Base-by-base conservation (phyloP, 1,284 basidiomycete species). In the Tranzscheliella williamsii region DNA sequence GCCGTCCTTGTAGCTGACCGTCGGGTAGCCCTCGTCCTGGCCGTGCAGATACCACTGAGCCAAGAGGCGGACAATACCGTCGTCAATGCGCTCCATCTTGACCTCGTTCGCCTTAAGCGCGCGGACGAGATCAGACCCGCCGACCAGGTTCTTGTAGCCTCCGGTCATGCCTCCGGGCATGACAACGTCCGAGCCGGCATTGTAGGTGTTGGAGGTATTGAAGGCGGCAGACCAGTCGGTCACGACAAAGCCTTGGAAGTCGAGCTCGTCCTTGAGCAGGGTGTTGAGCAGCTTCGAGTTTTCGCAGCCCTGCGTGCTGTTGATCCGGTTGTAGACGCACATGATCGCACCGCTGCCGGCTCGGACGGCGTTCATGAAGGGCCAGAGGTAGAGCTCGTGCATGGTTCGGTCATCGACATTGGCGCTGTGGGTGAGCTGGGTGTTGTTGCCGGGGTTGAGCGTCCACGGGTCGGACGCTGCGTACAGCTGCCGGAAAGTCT, bases 381-480 rank as follows among this genome's bases (percentile, higher is more conserved):
- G 60, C 46, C 52, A 54, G 35, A 62, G 48, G 47, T 66, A 66
- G 26, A 66, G 43, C 38, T 66, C 57, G 30, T 56, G 56, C 20
- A 56, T 18, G 5, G 63, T 61, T 15, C 49, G 44, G 38, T 56
- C 57, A 35, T 66, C 63, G 9, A 45, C 23, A 45, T 58, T 58
- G 34, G 48, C 4, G n/a, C 44, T 48, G 45, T 83, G 87, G 40
- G 75, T 67, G n/a, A n/a, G n/a, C 17, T 63, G 67, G 13, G 58
- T 34, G 42, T 74, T 73, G 24, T 57, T 52, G 38, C 56, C 51
- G 31, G 48, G 50, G 11, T 48, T 46, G 42, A 65, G 64, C 26
- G 44, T 49, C 31, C 43, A 61, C 9, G 56, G 46, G 22, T 61
- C 56, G 38, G 45, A 45, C 8, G 42, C 45, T n/a, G 44, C 55